Base-by-base conservation (phyloP, 2,329 filamentous ascomycete species). In the Uncinocarpus reesii region DNA sequence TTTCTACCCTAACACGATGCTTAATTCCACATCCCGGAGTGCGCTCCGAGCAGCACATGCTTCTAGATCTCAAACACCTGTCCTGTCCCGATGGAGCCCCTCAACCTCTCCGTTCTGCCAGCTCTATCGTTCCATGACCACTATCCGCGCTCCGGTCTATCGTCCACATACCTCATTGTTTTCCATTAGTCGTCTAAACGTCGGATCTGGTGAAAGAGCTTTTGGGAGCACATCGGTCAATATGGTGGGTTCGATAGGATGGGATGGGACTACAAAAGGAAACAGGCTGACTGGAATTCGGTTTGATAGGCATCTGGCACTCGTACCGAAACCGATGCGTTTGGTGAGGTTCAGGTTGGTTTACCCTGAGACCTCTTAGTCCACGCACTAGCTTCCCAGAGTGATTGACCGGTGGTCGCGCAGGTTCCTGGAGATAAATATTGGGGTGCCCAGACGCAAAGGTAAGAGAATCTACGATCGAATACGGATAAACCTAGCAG, bases 401-500 rank as follows among this genome's bases (percentile, higher is more conserved):
- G 34, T 8, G 10, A 21, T 11, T 38, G 10, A 36, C 21, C 6
- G 7, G 15, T 10, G 2, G 6, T 29, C 37, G 13, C 42, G 40
- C 53, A 70, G 75, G 89, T 96, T 59, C 78, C 84, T 35, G 77
- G 78, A 56, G 87, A 95, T 79, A 90, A 84, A 75, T 98, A 98
- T 78, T 98, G 92, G 90, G 92, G 92, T 64, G 90, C 90, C 53
- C 90, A 95, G 77, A 95, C 90, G 47, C 84, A 95, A 78, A 83
- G 90, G 67, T 72, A 70, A 63, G 65, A 38, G 24, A 7, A 16
- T 23, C 34, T 26, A 16, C 10, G 24, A 46, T 36, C 16, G 42
- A 23, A 18, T 7, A 23, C 21, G 7, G 13, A 15, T 7, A 26
- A 44, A 42, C 42, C 24, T 45, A 34, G 40, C 48, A 56, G 45